Evolutionary conservation across 179 eudicot species (phyloP).

Genomic region (Amaranthus tricolor): DNA sequence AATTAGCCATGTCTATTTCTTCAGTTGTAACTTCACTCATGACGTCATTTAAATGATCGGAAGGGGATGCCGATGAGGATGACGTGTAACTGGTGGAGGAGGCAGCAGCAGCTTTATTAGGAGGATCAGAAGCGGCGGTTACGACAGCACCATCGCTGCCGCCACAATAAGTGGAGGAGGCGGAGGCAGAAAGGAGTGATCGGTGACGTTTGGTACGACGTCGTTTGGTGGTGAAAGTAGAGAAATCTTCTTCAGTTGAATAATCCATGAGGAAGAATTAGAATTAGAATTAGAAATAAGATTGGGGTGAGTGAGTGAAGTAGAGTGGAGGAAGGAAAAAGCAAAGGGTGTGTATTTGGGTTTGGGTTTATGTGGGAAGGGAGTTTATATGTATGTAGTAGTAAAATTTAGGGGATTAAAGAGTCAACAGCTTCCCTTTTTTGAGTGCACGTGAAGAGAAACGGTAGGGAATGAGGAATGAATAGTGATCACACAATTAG

Average conservation of each 20-base stretch:
- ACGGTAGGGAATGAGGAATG: not conserved
- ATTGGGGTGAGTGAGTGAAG: conserved; percentile 9
- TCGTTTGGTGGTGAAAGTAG: conserved; percentile 27
- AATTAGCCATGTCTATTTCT: conserved; percentile 69
- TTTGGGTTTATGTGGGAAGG: conserved; percentile 3
- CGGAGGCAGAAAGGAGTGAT: conserved; percentile 10
- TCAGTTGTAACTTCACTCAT: conserved; percentile 31
- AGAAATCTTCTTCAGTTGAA: conserved; percentile 25
- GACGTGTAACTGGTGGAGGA: conserved; percentile 4
- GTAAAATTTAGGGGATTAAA: not conserved
- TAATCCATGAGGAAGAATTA: conserved; percentile 12
- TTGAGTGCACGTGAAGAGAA: conserved; percentile 32
- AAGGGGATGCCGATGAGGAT: conserved; percentile 16
- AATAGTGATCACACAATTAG: conserved; percentile 23
- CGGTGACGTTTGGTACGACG: conserved; percentile 32
- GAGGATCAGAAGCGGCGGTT: not conserved
- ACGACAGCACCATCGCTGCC: not conserved
- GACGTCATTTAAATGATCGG: conserved; percentile 16
- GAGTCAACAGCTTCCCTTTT: conserved; percentile 21
- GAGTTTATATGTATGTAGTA: not conserved
- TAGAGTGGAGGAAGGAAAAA: conserved; percentile 15
- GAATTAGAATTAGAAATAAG: not conserved
- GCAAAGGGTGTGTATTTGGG: conserved; percentile 19
- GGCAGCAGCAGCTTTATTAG: not conserved
- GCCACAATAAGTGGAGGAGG: conserved; percentile 12